Evolutionary conservation across 2,329 filamentous ascomycete genomes (phyloP).

Genomic region (Fusarium verticillioides): DNA sequence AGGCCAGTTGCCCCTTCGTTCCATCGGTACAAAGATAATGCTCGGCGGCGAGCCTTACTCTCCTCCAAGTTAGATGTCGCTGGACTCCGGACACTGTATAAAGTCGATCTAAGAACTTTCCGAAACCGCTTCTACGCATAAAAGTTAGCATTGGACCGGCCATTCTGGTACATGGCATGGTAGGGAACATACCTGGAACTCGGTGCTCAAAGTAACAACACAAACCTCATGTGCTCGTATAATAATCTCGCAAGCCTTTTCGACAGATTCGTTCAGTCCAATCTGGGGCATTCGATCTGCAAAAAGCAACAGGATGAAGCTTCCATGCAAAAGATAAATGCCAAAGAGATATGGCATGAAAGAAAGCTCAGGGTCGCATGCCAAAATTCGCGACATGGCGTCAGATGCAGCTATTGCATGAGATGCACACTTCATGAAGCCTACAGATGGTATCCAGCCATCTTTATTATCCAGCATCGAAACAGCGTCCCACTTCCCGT

Average conservation of each 20-base stretch:
- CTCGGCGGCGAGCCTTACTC: not conserved
- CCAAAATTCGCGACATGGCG: not conserved
- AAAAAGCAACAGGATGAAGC: not conserved
- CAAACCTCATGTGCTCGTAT: conserved; percentile 1
- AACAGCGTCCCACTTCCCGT: not conserved
- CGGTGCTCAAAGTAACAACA: not conserved
- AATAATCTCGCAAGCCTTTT: not conserved
- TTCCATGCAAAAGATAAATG: not conserved
- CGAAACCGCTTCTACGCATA: not conserved
- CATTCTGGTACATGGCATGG: not conserved
- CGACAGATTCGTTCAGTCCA: not conserved
- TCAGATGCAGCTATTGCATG: not conserved
- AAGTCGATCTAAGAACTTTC: not conserved
- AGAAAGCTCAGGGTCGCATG: not conserved
- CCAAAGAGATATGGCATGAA: not conserved
- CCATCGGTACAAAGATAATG: not conserved
- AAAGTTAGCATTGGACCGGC: fast-evolving
- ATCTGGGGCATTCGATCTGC: conserved; percentile 1
- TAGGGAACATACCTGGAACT: not conserved
- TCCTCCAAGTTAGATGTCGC: not conserved
- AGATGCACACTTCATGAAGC: not conserved
- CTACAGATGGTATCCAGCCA: not conserved
- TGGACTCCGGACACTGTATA: not conserved
- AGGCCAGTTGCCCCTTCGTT: not conserved
- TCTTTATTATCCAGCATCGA: not conserved